Conservation (phyloP, 2,329 filamentous ascomycete genomes). For the Teratosphaeria nubilosa region DNA sequence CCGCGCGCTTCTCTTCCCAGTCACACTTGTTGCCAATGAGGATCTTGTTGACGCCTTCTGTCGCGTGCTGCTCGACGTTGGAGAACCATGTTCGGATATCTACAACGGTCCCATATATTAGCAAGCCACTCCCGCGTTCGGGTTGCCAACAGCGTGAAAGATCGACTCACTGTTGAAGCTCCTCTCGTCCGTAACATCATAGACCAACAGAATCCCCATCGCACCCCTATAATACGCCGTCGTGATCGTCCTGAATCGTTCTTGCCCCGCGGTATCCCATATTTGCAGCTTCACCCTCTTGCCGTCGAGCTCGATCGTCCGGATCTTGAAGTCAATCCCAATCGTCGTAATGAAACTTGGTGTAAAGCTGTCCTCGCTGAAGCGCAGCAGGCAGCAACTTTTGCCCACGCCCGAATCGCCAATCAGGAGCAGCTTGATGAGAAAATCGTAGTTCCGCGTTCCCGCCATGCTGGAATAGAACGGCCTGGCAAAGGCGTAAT, state of each 20-base stretch:
- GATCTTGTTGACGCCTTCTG: slow-evolving; percentile 98
- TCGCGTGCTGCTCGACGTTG: slow-evolving; percentile 96
- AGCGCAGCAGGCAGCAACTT: slow-evolving; percentile 91
- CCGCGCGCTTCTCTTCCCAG: slow-evolving; percentile 97
- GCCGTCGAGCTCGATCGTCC: slow-evolving; percentile 96
- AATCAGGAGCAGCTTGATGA: slow-evolving; percentile 95
- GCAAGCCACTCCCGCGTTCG: slow-evolving; percentile 10
- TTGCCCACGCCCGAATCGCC: slow-evolving; percentile 95
- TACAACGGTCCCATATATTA: slow-evolving; percentile 29
- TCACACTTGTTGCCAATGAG: slow-evolving; percentile 99
- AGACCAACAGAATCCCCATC: slow-evolving; percentile 95
- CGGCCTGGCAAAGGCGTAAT: background rate
- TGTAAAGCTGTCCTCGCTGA: slow-evolving; percentile 96
- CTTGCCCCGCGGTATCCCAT: slow-evolving; percentile 97
- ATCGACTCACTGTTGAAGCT: slow-evolving; percentile 76
- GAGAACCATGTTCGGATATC: slow-evolving; percentile 99
- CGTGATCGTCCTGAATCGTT: slow-evolving; percentile 97
- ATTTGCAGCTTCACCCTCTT: slow-evolving; percentile 99
- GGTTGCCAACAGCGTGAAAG: background rate
- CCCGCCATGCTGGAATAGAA: slow-evolving; percentile 60
- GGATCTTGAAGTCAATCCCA: slow-evolving; percentile 99
- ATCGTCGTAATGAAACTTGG: slow-evolving; percentile 98
- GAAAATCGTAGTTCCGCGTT: slow-evolving; percentile 97
- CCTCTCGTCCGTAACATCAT: slow-evolving; percentile 94
- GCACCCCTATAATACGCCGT: slow-evolving; percentile 97